A percentile compares a stretch with the other conserved stretches of the same genome.
phyloP scores from a whole-genome alignment of 768 basidiomycete genomes.

The Termitomyces titanicus region DNA sequence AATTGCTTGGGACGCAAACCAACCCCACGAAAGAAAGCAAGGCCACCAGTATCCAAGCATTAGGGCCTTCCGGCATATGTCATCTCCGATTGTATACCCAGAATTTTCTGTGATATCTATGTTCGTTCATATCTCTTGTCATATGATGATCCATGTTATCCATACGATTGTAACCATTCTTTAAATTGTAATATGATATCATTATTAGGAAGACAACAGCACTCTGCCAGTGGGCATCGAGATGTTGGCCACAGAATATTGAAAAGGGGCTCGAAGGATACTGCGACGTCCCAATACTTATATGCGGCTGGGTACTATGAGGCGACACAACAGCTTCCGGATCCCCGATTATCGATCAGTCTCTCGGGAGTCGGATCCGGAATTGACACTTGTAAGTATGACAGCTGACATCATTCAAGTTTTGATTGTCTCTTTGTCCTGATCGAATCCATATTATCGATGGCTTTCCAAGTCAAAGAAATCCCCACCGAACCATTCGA shows the following conservation, averaged over 20 bases:
- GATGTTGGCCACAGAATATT: too few species aligned
- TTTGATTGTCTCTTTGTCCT: not conserved
- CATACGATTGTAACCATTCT: too few species aligned
- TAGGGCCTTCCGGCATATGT: not conserved
- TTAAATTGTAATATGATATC: too few species aligned
- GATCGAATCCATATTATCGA: constrained; percentile 17
- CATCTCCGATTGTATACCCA: not conserved
- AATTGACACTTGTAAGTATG: not conserved
- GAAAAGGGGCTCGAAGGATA: too few species aligned
- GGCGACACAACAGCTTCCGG: too few species aligned
- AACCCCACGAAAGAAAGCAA: not conserved
- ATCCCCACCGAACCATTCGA: constrained; percentile 84
- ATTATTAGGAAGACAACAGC: too few species aligned
- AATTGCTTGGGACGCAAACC: constrained; percentile 1
- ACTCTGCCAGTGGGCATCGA: too few species aligned
- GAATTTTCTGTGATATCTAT: not conserved
- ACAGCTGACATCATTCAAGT: constrained; percentile 12
- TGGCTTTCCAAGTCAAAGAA: constrained; percentile 56
- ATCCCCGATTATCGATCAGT: too few species aligned
- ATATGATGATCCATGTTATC: too few species aligned
- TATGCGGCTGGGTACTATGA: too few species aligned
- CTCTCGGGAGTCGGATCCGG: too few species aligned
- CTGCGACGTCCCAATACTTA: too few species aligned
- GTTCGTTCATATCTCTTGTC: not conserved
- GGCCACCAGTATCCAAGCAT: not conserved